Evolutionary conservation across 805 yeast species (phyloP), one percentile per base, ranked within the genome.

Genomic region (Wickerhamomyces mucosus): DNA sequence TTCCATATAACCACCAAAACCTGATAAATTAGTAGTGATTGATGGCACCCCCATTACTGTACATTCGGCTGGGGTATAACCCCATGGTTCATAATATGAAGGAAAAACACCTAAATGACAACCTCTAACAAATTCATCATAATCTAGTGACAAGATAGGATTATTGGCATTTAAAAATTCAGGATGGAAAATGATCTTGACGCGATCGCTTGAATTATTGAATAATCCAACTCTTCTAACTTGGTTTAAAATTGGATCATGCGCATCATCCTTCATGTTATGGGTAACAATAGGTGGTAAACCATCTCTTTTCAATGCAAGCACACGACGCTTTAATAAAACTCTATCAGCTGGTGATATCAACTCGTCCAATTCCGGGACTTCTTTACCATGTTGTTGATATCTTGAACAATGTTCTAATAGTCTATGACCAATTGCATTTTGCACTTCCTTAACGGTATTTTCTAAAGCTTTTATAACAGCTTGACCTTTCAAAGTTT

Each of bases 21-120:
- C 98, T 3, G 96, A 84, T 38, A 89, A 63, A 55, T 89, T 89
- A 26, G 98, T 89, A 9, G 98, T 89, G 50, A 89, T 83, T 6
- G 96, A 84, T 13, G 98, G 98, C 37, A 92, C 94, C 35, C 98
- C 98, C 98, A 89, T 89, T 16, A 92, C 98, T 1, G 98, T 89
- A 65, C 98, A 92, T 57, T 89, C 98, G 7, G 97, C 97, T 4
- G 98, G 98, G 3, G 98, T 89, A 58, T 89, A 89, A 24, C 98
- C 98, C 98, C 98, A 89, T 4, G 98, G 98, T 61, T 89, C 98
- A 54, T 89, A 89, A 61, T 89, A 89, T 0, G 96, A 85, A 30
- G 98, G 98, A 78, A 89, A 89, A 31, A 89, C 95, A 56, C 98
- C 98, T 57, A 92, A 64, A 59, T 89, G 97, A 56, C 96, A 88